phyloP scores from a whole-genome alignment of 2,329 filamentous ascomycete species.

The Aspergillus fumigatiaffinis region DNA sequence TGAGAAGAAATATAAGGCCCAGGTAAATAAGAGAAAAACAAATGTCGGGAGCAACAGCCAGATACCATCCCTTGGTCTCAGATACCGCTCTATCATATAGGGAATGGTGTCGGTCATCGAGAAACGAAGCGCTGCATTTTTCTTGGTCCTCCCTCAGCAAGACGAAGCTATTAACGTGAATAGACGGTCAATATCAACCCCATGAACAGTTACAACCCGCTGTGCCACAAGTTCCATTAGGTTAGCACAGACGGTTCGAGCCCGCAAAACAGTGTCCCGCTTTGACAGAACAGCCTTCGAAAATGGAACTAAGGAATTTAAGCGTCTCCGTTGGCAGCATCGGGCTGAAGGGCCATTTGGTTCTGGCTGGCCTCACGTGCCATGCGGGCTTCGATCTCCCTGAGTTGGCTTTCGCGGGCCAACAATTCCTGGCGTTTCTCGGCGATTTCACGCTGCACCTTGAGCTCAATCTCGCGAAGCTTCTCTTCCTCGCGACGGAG shows the following conservation, averaged over 20 bases:
- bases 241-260: slow-evolving; percentile 34
- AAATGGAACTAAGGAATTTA: slow-evolving; percentile 25
- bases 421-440: slow-evolving; percentile 98
- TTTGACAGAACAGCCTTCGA: slow-evolving; percentile 24
- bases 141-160: slow-evolving; percentile 22
- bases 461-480: slow-evolving; percentile 97
- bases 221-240: slow-evolving; percentile 33
- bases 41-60: slow-evolving; percentile 12
- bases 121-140: slow-evolving; percentile 28
- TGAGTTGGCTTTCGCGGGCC: slow-evolving; percentile 95
- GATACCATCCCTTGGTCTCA: slow-evolving; percentile 13
- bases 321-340: slow-evolving; percentile 34
- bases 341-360: slow-evolving; percentile 21
- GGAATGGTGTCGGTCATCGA: slow-evolving; percentile 22
- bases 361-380: slow-evolving; percentile 68
- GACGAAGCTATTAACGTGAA: slow-evolving; percentile 40
- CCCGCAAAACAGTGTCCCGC: slow-evolving; percentile 26
- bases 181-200: slow-evolving; percentile 39
- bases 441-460: slow-evolving; percentile 99
- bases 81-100: slow-evolving; percentile 8
- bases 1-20: slow-evolving; percentile 14
- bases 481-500: slow-evolving; percentile 99
- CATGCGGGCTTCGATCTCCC: slow-evolving; percentile 98
- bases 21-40: slow-evolving; percentile 11
- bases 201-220: slow-evolving; percentile 33